phyloP scores from a whole-genome alignment of 768 basidiomycete species.

The Hydnomerulius pinastri region DNA sequence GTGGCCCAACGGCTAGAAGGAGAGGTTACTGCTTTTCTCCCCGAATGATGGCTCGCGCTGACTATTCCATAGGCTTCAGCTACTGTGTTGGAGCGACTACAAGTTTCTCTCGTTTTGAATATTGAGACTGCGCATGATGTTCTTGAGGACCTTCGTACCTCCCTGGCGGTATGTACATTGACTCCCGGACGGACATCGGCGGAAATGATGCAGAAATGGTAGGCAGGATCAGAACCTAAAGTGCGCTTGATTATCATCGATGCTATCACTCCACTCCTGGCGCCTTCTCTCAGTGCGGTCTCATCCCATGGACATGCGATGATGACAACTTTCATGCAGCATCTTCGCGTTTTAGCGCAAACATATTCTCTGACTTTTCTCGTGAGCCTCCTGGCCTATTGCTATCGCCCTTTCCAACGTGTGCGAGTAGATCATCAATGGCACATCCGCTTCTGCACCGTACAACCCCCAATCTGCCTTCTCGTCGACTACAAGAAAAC shows the following conservation, averaged over 20 bases:
- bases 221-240: slow-evolving; percentile 15
- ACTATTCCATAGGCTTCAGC: slow-evolving; percentile 25
- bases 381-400: slow-evolving; percentile 40
- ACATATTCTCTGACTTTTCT: slow-evolving; percentile 48
- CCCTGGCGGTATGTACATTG: slow-evolving; percentile 27
- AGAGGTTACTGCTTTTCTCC: slow-evolving; percentile 23
- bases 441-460: slow-evolving; percentile 40
- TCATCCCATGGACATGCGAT: slow-evolving; percentile 76
- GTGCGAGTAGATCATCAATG: slow-evolving; percentile 58
- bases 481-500: slow-evolving; percentile 50
- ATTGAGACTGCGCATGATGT: slow-evolving; percentile 53
- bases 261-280: slow-evolving; percentile 61
- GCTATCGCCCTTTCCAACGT: background rate
- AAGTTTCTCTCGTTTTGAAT: slow-evolving; percentile 59
- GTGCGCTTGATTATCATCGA: slow-evolving; percentile 64
- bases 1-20: slow-evolving; percentile 34
- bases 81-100: slow-evolving; percentile 54
- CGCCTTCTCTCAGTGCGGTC: slow-evolving; percentile 60
- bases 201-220: background rate
- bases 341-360: slow-evolving; percentile 54
- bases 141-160: slow-evolving; percentile 44
- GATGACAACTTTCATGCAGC: slow-evolving; percentile 72
- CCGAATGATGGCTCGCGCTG: background rate
- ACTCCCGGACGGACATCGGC: slow-evolving; percentile 2
- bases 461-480: slow-evolving; percentile 37